These are phyloP conservation scores for Suhomyces chickasaworum DNA, from an alignment of 1,139 yeast genomes.

Conservation along the genomic window DNA sequence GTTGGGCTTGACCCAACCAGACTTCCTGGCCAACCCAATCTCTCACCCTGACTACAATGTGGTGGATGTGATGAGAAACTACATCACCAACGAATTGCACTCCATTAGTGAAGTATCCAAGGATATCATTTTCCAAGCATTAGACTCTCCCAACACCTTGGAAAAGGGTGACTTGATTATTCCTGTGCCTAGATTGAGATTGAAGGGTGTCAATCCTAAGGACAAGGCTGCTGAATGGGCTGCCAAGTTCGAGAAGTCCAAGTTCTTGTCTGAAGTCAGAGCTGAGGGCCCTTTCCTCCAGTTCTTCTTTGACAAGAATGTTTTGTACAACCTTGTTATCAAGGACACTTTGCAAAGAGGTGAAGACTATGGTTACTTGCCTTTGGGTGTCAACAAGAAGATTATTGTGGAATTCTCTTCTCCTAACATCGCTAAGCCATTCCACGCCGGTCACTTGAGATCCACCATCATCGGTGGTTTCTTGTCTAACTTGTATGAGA, in stretches of 20 bases:
- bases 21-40: slow-evolving; percentile 16
- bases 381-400: slow-evolving; percentile 74
- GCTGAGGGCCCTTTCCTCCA: slow-evolving; percentile 93
- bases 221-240: slow-evolving; percentile 88
- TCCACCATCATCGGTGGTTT: slow-evolving; percentile 99
- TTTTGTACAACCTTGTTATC: slow-evolving; percentile 68
- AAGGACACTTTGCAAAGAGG: slow-evolving; percentile 68
- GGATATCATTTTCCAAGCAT: slow-evolving; percentile 73
- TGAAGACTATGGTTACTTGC: slow-evolving; percentile 69
- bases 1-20: slow-evolving; percentile 41
- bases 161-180: slow-evolving; percentile 93
- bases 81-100: slow-evolving; percentile 78
- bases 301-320: slow-evolving; percentile 72
- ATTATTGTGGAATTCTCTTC: slow-evolving; percentile 89
- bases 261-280: slow-evolving; percentile 66
- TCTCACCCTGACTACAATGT: slow-evolving; percentile 76
- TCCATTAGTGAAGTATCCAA: slow-evolving; percentile 72
- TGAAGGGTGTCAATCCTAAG: slow-evolving; percentile 83
- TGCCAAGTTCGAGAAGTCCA: slow-evolving; percentile 62
- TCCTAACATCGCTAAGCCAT: slow-evolving; percentile 98
- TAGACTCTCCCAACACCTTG: slow-evolving; percentile 82
- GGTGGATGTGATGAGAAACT: slow-evolving; percentile 83
- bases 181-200: slow-evolving; percentile 90
- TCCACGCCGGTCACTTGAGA: slow-evolving; percentile 99
- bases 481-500: slow-evolving; percentile 84